These are phyloP conservation scores for Colletotrichum brevisporum DNA, from an alignment of 2,329 filamentous ascomycete species.

Conservation along the genomic window DNA sequence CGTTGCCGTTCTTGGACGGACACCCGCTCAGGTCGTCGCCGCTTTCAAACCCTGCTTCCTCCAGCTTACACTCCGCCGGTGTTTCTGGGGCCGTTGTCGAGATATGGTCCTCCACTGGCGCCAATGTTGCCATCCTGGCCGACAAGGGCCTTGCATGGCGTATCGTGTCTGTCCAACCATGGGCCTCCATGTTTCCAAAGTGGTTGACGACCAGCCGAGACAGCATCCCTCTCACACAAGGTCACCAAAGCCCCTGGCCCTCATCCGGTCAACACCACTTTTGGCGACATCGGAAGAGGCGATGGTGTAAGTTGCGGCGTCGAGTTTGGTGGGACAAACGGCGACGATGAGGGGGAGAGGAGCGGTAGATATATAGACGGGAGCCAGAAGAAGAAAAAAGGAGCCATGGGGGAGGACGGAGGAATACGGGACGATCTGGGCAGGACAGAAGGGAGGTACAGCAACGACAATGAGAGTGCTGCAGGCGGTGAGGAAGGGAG, in stretches of 20 bases:
- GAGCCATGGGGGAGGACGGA: neutral
- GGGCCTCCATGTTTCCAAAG: neutral
- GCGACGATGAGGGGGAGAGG: neutral
- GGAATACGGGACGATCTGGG: neutral
- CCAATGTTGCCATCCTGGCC: neutral
- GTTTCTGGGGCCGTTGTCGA: neutral
- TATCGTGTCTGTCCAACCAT: neutral
- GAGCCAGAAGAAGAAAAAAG: neutral
- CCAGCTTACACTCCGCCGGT: neutral
- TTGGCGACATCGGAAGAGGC: neutral
- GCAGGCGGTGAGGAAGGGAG: neutral
- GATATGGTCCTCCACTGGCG: neutral
- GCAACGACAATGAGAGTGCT: neutral
- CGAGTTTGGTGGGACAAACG: neutral
- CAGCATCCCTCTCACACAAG: neutral
- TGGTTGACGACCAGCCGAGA: neutral
- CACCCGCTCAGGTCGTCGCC: neutral
- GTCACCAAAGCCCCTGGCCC: neutral
- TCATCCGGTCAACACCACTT: conserved; percentile 1
- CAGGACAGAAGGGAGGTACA: neutral
- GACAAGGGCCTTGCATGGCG: neutral
- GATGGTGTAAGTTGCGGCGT: neutral
- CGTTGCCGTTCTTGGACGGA: neutral
- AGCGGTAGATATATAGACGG: conserved; percentile 32
- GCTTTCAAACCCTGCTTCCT: neutral